phyloP scores from a whole-genome alignment of 2,329 filamentous ascomycete species.

The Cytospora chrysosperma region DNA sequence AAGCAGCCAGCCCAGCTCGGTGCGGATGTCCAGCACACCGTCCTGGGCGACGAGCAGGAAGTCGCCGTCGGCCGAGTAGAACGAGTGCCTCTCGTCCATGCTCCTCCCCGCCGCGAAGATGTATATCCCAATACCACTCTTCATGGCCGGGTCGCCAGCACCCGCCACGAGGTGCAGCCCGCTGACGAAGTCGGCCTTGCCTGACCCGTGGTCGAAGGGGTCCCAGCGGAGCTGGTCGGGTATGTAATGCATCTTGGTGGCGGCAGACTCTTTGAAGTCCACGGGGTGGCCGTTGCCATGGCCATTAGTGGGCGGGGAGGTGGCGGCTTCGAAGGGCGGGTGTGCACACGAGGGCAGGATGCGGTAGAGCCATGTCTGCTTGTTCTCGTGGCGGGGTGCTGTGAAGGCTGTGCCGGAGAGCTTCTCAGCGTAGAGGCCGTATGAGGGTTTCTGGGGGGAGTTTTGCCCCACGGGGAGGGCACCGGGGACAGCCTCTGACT shows the following conservation, averaged over 20 bases:
- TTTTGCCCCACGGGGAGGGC: conserved; percentile 75
- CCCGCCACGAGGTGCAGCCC: conserved; percentile 72
- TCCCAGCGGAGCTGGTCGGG: conserved; percentile 83
- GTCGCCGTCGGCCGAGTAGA: conserved; percentile 83
- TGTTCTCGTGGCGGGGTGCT: conserved; percentile 65
- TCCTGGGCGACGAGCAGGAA: conserved; percentile 74
- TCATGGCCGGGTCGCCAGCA: conserved; percentile 75
- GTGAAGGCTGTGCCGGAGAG: conserved; percentile 72
- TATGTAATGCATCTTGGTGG: conserved; percentile 63
- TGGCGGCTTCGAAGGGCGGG: conserved; percentile 51
- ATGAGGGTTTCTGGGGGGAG: conserved; percentile 76
- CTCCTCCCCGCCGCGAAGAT: conserved; percentile 76
- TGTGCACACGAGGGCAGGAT: conserved; percentile 65
- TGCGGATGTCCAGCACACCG: conserved; percentile 72
- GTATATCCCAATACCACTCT: conserved; percentile 76
- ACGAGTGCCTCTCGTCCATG: conserved; percentile 74
- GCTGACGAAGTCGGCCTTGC: conserved; percentile 50
- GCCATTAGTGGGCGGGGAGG: conserved; percentile 29
- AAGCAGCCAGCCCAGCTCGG: conserved; percentile 71
- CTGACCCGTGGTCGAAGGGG: conserved; percentile 65
- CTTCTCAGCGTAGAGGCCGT: conserved; percentile 81
- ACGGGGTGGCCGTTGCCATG: conserved; percentile 28
- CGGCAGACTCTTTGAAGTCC: conserved; percentile 26
- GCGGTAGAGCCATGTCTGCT: conserved; percentile 71
- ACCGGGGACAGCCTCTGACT: conserved; percentile 74